phyloP scores from a whole-genome alignment of 2,329 filamentous ascomycete species.

The Aspergillus pseudoterreus region DNA sequence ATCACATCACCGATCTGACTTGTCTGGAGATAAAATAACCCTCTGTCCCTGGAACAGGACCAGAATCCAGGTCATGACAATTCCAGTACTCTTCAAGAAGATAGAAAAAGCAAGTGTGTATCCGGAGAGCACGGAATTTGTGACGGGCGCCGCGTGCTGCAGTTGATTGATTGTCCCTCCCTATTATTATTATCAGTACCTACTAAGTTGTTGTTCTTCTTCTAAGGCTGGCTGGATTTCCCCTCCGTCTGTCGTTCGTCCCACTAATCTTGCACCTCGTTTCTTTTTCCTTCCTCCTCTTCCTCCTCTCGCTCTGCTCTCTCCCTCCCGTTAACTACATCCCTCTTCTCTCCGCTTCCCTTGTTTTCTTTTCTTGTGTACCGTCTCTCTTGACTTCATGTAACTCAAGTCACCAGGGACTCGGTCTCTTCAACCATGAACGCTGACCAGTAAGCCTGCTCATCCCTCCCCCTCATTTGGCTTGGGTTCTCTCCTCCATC shows the following conservation, averaged over 20 bases:
- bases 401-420: slow-evolving; percentile 4
- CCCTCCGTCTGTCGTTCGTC: not conserved
- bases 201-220: too few species aligned
- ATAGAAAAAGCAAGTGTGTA: too few species aligned
- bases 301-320: slow-evolving; percentile 2
- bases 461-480: slow-evolving; percentile 2
- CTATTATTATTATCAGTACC: too few species aligned
- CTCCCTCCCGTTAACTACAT: not conserved
- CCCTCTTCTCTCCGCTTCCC: not conserved
- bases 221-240: not conserved
- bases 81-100: too few species aligned
- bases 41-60: too few species aligned
- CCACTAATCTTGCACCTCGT: slow-evolving; percentile 7
- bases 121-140: too few species aligned
- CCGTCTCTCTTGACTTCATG: not conserved
- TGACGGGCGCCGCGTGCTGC: not conserved
- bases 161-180: too few species aligned
- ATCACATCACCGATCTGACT: too few species aligned
- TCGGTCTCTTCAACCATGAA: slow-evolving; percentile 12
- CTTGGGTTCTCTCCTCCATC: not conserved
- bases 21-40: too few species aligned
- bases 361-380: not conserved
- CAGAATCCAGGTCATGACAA: too few species aligned
- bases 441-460: slow-evolving; percentile 21
- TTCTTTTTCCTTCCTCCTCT: slow-evolving; percentile 6